Evolutionary conservation across 108 stramenopile genomes (phyloP).

Genomic region (Ochromonas danica): DNA sequence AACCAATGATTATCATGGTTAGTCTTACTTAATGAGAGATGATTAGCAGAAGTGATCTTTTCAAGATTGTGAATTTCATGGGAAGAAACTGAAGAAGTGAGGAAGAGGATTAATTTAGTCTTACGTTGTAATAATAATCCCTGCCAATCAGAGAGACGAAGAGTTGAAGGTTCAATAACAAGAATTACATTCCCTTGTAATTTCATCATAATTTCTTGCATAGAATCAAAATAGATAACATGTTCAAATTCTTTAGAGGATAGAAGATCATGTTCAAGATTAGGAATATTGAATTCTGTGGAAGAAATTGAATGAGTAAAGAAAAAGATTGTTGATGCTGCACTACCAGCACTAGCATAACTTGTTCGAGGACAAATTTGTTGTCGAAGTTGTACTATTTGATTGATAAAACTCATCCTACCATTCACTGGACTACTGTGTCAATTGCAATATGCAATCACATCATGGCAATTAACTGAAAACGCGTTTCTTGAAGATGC

Average conservation of each 20-base stretch:
- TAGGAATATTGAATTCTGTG: neutral
- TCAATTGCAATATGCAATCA: too few species aligned
- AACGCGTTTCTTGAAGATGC: too few species aligned
- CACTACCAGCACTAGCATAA: neutral
- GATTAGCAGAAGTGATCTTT: neutral
- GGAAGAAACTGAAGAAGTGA: neutral
- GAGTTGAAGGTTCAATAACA: neutral
- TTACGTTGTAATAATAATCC: too few species aligned
- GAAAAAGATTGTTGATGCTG: neutral
- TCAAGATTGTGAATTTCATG: neutral
- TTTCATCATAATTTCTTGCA: neutral
- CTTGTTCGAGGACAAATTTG: conserved; percentile 2
- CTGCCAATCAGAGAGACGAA: too few species aligned
- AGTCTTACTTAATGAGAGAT: neutral
- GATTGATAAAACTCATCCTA: too few species aligned
- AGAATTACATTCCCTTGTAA: neutral
- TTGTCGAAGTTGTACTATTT: too few species aligned
- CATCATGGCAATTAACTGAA: too few species aligned
- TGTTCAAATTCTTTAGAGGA: neutral
- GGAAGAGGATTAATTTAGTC: neutral
- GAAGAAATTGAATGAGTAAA: neutral
- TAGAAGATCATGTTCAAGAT: neutral
- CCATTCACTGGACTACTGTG: too few species aligned
- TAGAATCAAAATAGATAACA: neutral
- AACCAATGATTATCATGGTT: neutral